A percentile compares a stretch with the other conserved stretches of the same genome.
Evolutionary conservation across 2,329 filamentous ascomycete genomes (phyloP).

Genomic region (Aschersonia sp.): DNA sequence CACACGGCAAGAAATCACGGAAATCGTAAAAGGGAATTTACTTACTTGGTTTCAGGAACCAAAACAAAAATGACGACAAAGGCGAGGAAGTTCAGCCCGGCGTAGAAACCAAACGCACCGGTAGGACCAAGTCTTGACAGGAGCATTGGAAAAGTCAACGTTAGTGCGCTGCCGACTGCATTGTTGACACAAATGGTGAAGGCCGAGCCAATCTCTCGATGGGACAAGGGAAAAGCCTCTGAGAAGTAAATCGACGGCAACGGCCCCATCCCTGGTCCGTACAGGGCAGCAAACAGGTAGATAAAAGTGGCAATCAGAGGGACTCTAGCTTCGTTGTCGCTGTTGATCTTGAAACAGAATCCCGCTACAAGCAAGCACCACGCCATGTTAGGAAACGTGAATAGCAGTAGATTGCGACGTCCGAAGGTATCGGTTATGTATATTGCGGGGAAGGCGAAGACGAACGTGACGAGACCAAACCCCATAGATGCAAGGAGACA

Average conservation of each 20-base stretch:
- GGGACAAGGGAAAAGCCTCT: constrained; percentile 39
- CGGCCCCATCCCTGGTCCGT: constrained; percentile 20
- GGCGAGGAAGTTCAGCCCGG: constrained; percentile 42
- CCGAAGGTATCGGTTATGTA: constrained; percentile 39
- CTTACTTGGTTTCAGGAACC: constrained; percentile 27
- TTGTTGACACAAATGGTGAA: constrained; percentile 18
- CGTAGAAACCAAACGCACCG: constrained; percentile 46
- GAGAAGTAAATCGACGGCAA: constrained; percentile 31
- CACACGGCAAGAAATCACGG: neutral
- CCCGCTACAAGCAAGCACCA: constrained; percentile 17
- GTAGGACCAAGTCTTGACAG: constrained; percentile 21
- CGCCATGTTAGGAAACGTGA: constrained; percentile 17
- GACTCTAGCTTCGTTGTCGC: constrained; percentile 21
- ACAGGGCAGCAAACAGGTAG: constrained; percentile 31
- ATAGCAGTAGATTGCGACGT: constrained; percentile 26
- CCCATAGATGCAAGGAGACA: constrained; percentile 36
- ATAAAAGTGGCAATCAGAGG: constrained; percentile 34
- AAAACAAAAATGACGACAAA: constrained; percentile 50
- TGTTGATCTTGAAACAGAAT: constrained; percentile 32
- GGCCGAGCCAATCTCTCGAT: constrained; percentile 25
- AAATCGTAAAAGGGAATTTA: constrained; percentile 2
- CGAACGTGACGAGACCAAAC: constrained; percentile 36
- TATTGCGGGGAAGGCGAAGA: constrained; percentile 38
- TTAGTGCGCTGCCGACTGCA: constrained; percentile 11
- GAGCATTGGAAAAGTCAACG: constrained; percentile 30